Conservation (phyloP, 169 alveolate species). For the Plasmodium malariae region DNA sequence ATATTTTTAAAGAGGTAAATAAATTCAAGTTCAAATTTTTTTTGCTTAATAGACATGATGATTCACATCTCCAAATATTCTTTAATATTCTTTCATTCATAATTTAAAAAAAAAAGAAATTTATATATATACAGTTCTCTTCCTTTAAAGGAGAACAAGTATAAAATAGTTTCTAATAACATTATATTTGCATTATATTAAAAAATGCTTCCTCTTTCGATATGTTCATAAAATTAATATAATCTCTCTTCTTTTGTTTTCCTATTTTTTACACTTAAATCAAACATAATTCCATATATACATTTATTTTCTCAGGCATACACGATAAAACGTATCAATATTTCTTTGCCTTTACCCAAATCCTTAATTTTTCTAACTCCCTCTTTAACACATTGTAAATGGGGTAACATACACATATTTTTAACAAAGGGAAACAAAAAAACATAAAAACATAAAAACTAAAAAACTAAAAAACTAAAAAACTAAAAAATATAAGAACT, state of each 20-base stretch:
- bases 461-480: no score
- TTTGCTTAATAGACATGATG: slow-evolving; percentile 67
- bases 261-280: not conserved
- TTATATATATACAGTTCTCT: slow-evolving; percentile 19
- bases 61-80: slow-evolving; percentile 26
- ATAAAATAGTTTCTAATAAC: slow-evolving; percentile 19
- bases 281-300: no score
- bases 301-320: no score
- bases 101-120: slow-evolving; percentile 13
- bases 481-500: no score
- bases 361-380: slow-evolving; percentile 1
- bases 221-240: slow-evolving; percentile 8
- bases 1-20: slow-evolving; percentile 23
- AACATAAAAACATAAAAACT: no score
- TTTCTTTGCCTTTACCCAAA: no score
- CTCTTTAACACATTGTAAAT: slow-evolving; percentile 4
- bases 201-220: not conserved
- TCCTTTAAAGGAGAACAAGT: slow-evolving; percentile 1
- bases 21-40: slow-evolving; percentile 5
- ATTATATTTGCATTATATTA: slow-evolving; percentile 11
- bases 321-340: no score
- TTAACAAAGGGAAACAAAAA: not conserved
- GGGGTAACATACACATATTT: not conserved
- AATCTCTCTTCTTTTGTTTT: not conserved
- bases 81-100: slow-evolving; percentile 61